phyloP scores from a whole-genome alignment of 345 rosid species.

The Moricandia moricandioides region DNA sequence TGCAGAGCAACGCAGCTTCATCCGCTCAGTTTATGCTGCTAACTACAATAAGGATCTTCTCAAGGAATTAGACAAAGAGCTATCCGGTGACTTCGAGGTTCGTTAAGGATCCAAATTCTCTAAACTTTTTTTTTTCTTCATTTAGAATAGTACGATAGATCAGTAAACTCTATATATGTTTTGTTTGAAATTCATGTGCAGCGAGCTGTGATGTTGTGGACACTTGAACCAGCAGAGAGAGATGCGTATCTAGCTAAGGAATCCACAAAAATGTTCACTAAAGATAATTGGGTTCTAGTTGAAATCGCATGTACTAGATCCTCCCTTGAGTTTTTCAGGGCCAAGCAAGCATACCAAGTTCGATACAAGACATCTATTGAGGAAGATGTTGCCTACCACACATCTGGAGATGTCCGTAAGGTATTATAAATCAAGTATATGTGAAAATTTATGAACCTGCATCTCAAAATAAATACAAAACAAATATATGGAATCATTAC shows the following conservation, averaged over 20 bases:
- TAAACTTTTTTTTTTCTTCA: no score
- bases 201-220: constrained; percentile 67
- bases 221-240: constrained; percentile 71
- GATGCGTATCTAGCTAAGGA: constrained; percentile 78
- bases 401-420: constrained; percentile 74
- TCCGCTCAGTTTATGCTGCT: constrained; percentile 59
- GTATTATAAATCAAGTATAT: constrained; percentile 36
- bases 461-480: no score
- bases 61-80: constrained; percentile 58
- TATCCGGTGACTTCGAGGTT: constrained; percentile 85
- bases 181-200: not conserved
- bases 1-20: constrained; percentile 62
- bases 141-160: not conserved
- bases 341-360: constrained; percentile 72
- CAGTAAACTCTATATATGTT: constrained; percentile 5
- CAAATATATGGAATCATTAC: no score
- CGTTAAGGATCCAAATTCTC: not conserved
- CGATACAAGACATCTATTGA: constrained; percentile 76
- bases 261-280: constrained; percentile 65
- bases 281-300: constrained; percentile 67
- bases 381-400: constrained; percentile 87
- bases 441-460: no score
- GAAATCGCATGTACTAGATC: constrained; percentile 87
- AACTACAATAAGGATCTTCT: constrained; percentile 74
- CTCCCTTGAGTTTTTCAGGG: constrained; percentile 53